phyloP scores from a whole-genome alignment of 495 filamentous ascomycete genomes.

The Parmelia sp. region DNA sequence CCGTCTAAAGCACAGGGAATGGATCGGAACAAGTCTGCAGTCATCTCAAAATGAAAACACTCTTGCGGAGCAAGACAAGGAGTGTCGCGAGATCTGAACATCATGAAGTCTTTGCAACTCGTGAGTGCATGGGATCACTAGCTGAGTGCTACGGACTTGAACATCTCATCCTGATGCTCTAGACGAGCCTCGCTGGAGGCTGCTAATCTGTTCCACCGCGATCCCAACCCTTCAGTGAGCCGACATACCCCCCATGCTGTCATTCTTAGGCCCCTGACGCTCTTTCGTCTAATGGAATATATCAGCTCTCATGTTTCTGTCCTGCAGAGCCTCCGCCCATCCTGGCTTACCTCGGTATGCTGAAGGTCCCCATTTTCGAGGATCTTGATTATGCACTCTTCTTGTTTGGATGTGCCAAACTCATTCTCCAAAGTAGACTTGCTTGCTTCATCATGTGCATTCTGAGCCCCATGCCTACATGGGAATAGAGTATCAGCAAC shows the following conservation, averaged over 20 bases:
- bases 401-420: constrained; percentile 73
- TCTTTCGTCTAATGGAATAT: constrained; percentile 28
- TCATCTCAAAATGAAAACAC: neutral
- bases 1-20: too few species aligned
- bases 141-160: constrained; percentile 1
- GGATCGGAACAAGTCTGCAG: neutral
- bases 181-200: constrained; percentile 15
- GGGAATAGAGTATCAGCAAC: neutral
- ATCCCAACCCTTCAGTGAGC: constrained; percentile 32
- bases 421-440: constrained; percentile 71
- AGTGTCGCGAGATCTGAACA: neutral
- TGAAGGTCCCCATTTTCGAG: constrained; percentile 69
- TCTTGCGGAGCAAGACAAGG: neutral
- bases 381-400: constrained; percentile 73
- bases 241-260: constrained; percentile 36
- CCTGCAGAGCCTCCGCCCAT: neutral
- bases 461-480: constrained; percentile 77
- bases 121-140: neutral
- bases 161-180: neutral
- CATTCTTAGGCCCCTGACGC: constrained; percentile 42
- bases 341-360: constrained; percentile 53
- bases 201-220: neutral
- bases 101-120: neutral
- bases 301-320: constrained; percentile 7
- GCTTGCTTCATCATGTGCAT: constrained; percentile 67